These are phyloP conservation scores for Solanum gandarillasii DNA, from an alignment of 257 asterid genomes.

Conservation along the genomic window DNA sequence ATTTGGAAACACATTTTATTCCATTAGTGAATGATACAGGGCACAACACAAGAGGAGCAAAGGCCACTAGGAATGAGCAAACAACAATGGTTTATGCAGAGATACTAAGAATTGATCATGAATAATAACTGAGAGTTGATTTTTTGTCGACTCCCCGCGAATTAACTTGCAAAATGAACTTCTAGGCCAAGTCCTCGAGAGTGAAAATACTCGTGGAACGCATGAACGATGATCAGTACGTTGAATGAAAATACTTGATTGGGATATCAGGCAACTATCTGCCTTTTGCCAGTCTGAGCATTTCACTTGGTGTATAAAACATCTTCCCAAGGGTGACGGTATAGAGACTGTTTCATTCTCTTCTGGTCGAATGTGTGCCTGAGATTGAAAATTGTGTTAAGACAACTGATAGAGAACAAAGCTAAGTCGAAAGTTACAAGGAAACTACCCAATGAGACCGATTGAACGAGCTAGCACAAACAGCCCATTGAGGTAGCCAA, in stretches of 20 bases:
- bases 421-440: not conserved
- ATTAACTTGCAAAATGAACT: not conserved
- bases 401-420: not conserved
- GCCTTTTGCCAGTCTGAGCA: not conserved
- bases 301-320: conserved; percentile 89
- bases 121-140: not conserved
- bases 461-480: conserved; percentile 95
- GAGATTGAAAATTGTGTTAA: not conserved
- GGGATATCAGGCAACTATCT: not conserved
- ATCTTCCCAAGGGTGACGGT: conserved; percentile 99
- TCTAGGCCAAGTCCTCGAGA: not conserved
- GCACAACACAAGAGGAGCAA: not conserved
- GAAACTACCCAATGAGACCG: conserved; percentile 77
- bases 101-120: conserved; percentile 5
- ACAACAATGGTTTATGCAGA: not conserved
- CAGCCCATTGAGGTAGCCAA: conserved; percentile 93
- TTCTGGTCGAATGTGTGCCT: conserved; percentile 95
- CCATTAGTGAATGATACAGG: not conserved
- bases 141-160: not conserved
- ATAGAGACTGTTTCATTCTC: conserved; percentile 92
- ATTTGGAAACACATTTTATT: not conserved
- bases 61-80: not conserved
- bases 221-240: conserved; percentile 13
- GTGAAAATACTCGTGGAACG: conserved; percentile 1
- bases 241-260: not conserved